Base-by-base conservation (phyloP, 441 rosid species). In the Capsella rubella region DNA sequence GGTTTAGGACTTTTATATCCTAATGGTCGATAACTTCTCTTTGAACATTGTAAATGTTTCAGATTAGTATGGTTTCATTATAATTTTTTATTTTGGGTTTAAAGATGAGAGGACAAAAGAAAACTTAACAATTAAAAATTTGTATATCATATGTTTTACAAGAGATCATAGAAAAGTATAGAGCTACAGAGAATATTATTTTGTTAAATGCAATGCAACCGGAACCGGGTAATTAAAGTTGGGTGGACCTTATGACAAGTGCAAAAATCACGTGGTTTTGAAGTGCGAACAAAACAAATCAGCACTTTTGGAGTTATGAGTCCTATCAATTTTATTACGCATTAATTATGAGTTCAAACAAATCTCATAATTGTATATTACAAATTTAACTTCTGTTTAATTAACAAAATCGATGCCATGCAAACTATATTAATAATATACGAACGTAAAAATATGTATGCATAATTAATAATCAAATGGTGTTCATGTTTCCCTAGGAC, bases 251-350 rank as follows among this genome's bases (percentile, higher is more conserved):
- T 69, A 62, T 45, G 79, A 55, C 31, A 70, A 76, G 71, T 76
- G 80, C 75, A 63, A 55, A 21, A 70, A 69, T 76, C 80, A 76
- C 80, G 80, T 76, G 75, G 80, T 76, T 69, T 76, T 39, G 76
- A 76, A 76, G 71, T 76, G 46, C 55, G 16, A 39, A 28, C 71
- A 70, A 70, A 76, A 76, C 75, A 70, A 64, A 64, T 76, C 28
- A 70, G 61, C 80, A 56, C 75, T 70, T 76, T 76, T 69, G 40
- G 66, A 70, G 62, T 40, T 63, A 64, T 32, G 54, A 18, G 61
- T 32, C 25, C 25, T 21, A 39, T 69, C 75, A 37, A 32, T 32
- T 45, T 56, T 8, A 8, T 54, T 53, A 52, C n/a, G 27, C 39
- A 35, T 46, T 14, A 45, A 14, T 45, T 45, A n/a, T n/a, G 15